phyloP scores from a whole-genome alignment of 2,329 filamentous ascomycete species.

The Juglanconis juglandina region DNA sequence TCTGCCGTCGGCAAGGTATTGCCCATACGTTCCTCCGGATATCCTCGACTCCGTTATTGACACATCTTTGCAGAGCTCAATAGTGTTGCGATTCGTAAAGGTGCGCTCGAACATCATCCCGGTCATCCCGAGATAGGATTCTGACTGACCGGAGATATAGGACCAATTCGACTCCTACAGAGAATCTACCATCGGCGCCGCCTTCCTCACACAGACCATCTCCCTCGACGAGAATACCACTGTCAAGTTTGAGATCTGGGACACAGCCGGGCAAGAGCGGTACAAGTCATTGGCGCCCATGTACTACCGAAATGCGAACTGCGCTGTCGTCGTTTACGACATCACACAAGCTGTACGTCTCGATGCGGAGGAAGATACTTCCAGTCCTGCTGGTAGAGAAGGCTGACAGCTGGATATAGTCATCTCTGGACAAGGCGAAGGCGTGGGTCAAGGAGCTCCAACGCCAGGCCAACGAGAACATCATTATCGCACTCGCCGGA shows the following conservation, averaged over 20 bases:
- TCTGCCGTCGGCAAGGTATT: constrained; percentile 96
- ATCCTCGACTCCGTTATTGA: constrained; percentile 25
- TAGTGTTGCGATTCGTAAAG: constrained; percentile 98
- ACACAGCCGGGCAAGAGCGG: constrained; percentile 95
- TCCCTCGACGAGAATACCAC: constrained; percentile 97
- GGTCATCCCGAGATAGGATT: neutral
- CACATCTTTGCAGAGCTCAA: constrained; percentile 68
- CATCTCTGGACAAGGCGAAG: constrained; percentile 97
- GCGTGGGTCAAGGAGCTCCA: constrained; percentile 99
- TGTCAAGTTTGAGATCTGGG: constrained; percentile 99
- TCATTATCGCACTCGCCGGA: constrained; percentile 94
- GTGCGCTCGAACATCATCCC: constrained; percentile 40
- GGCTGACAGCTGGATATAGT: constrained; percentile 48
- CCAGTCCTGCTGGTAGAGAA: too few relatives aligned
- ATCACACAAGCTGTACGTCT: constrained; percentile 92
- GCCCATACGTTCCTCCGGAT: neutral
- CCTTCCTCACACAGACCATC: constrained; percentile 98
- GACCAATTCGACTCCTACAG: constrained; percentile 98
- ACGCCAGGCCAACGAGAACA: constrained; percentile 98
- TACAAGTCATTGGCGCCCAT: constrained; percentile 99
- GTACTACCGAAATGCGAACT: constrained; percentile 99
- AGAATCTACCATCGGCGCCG: constrained; percentile 96
- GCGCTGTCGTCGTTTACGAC: constrained; percentile 97
- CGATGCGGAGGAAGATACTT: neutral
- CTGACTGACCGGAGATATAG: constrained; percentile 41